phyloP scores from a whole-genome alignment of 2,329 filamentous ascomycete genomes.

The Capronia epimyces region DNA sequence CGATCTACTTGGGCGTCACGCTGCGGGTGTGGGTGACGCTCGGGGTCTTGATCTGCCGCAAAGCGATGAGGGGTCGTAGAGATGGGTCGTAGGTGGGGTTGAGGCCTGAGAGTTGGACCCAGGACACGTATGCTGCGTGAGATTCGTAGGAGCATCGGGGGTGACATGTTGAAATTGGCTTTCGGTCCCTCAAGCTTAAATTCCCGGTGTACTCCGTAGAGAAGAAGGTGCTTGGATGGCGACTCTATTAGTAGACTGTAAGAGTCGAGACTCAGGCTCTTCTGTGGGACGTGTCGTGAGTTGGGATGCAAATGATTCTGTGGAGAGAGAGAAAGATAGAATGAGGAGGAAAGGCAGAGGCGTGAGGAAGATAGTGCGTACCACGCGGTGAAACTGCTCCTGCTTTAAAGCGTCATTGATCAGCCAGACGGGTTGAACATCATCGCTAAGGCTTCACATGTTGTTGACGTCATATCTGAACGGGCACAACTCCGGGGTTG shows the following conservation, averaged over 20 bases:
- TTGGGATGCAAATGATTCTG: not conserved
- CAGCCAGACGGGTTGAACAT: not conserved
- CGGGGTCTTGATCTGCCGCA: slow-evolving; percentile 13
- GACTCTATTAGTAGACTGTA: not conserved
- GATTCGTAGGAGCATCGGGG: not conserved
- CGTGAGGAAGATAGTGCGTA: not conserved
- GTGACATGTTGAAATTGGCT: not conserved
- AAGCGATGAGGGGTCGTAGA: slow-evolving; percentile 7
- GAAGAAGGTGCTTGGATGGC: not conserved
- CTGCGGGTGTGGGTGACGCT: slow-evolving; percentile 15
- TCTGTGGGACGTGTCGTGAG: not conserved
- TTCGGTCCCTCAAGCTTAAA: not conserved
- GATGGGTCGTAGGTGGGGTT: slow-evolving; percentile 6
- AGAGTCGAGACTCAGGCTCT: too few relatives aligned
- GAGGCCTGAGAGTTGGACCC: not conserved
- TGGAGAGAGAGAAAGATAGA: not conserved
- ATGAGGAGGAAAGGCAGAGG: not conserved
- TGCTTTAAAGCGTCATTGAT: too few relatives aligned
- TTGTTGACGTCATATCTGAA: not conserved
- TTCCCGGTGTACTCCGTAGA: not conserved
- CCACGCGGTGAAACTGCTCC: too few relatives aligned
- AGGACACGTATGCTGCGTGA: not conserved
- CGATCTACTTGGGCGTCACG: slow-evolving; percentile 41
- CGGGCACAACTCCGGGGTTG: not conserved
- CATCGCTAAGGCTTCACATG: not conserved